A percentile compares a stretch with the other conserved stretches of the same genome.
Evolutionary conservation across 1,284 basidiomycete genomes (phyloP).

Genomic region (Ustilago xerochloae): DNA sequence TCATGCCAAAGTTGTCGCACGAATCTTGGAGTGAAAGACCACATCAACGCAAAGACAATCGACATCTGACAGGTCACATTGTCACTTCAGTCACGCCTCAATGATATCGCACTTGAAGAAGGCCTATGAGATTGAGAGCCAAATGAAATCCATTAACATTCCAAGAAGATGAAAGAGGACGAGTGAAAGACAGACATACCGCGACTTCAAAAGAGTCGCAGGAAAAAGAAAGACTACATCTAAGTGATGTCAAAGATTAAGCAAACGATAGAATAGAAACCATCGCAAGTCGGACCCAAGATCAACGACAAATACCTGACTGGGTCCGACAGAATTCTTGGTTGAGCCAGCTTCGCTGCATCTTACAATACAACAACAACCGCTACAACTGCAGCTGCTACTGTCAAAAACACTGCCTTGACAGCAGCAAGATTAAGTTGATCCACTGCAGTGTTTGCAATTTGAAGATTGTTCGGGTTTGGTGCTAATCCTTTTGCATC

Average conservation of each 20-base stretch:
- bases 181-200: neutral
- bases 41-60: too few species aligned
- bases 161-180: neutral
- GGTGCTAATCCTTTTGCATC: slow-evolving; percentile 28
- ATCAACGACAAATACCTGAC: too few species aligned
- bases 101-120: too few species aligned
- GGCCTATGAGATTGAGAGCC: too few species aligned
- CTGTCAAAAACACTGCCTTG: slow-evolving; percentile 31
- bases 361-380: slow-evolving; percentile 12
- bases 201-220: too few species aligned
- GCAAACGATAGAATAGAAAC: slow-evolving; percentile 2
- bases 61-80: too few species aligned
- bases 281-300: neutral
- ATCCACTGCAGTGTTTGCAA: slow-evolving; percentile 17
- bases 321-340: too few species aligned
- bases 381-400: slow-evolving; percentile 20
- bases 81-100: too few species aligned
- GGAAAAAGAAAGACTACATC: too few species aligned
- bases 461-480: slow-evolving; percentile 31
- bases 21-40: too few species aligned
- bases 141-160: slow-evolving; percentile 1
- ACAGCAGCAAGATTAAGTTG: slow-evolving; percentile 16
- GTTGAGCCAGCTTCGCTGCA: slow-evolving; percentile 6
- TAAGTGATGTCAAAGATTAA: neutral
- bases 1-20: too few species aligned